Percentiles rank a stretch among this genome's conserved stretches.
phyloP scores from a whole-genome alignment of 2,329 filamentous ascomycete species.

The Corinectria fuckeliana region DNA sequence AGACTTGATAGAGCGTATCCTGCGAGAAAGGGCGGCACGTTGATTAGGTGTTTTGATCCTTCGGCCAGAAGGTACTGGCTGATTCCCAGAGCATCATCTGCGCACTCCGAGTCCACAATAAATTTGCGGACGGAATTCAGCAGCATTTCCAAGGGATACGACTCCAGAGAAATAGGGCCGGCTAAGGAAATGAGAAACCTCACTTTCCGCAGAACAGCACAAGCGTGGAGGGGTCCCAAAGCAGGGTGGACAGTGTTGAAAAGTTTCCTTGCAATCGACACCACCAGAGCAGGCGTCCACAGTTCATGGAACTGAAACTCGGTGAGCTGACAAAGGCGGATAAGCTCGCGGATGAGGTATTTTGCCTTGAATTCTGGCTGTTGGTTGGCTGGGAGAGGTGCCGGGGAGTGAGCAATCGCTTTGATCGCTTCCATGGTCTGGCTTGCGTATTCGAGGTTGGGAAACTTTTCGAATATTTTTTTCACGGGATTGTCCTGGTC shows the following conservation, averaged over 20 bases:
- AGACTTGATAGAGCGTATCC: slow-evolving; percentile 82
- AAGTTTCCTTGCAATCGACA: slow-evolving; percentile 76
- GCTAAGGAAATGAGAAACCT: slow-evolving; percentile 81
- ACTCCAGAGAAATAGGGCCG: slow-evolving; percentile 72
- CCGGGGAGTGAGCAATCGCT: slow-evolving; percentile 68
- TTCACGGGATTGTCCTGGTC: slow-evolving; percentile 80
- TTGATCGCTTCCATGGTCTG: slow-evolving; percentile 74
- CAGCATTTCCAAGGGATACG: slow-evolving; percentile 90
- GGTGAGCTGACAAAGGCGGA: slow-evolving; percentile 77
- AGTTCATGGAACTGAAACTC: slow-evolving; percentile 68
- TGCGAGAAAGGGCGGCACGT: slow-evolving; percentile 76
- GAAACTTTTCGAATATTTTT: slow-evolving; percentile 66
- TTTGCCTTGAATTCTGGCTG: slow-evolving; percentile 87
- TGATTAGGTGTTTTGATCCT: slow-evolving; percentile 68
- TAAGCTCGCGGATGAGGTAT: slow-evolving; percentile 76
- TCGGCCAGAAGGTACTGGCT: slow-evolving; percentile 80
- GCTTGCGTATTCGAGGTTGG: slow-evolving; percentile 65
- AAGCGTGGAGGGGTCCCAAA: slow-evolving; percentile 85
- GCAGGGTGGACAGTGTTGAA: slow-evolving; percentile 83
- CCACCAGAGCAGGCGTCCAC: slow-evolving; percentile 79
- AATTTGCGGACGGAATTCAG: slow-evolving; percentile 81
- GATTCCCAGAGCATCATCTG: slow-evolving; percentile 87
- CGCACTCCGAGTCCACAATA: slow-evolving; percentile 82
- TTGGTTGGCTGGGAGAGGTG: slow-evolving; percentile 75
- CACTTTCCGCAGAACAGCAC: slow-evolving; percentile 85